Percentiles rank a stretch among this genome's conserved stretches.
Evolutionary conservation across 495 filamentous ascomycete species (phyloP).

Genomic region (Glutinoglossum americanum): DNA sequence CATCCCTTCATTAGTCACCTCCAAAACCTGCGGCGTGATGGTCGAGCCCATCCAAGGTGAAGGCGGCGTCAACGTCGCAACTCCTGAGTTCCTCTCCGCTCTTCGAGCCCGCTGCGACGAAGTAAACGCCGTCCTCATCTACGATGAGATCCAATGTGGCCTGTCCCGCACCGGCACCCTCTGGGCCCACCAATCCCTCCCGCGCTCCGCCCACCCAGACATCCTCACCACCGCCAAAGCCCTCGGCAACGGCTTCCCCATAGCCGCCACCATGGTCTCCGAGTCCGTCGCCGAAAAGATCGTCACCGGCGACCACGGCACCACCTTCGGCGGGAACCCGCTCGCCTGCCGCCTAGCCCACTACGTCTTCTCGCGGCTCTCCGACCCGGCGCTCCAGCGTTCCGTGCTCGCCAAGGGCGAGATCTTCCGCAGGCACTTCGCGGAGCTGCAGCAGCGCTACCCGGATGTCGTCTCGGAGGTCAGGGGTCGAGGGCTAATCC

Average conservation of each 20-base stretch:
- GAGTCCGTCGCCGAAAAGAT: slow-evolving; percentile 61
- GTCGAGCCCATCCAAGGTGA: slow-evolving; percentile 96
- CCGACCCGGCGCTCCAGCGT: slow-evolving; percentile 38
- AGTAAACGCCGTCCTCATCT: slow-evolving; percentile 74
- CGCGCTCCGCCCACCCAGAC: slow-evolving; percentile 55
- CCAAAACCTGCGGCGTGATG: slow-evolving; percentile 82
- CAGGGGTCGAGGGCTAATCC: slow-evolving; percentile 58
- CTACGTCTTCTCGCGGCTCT: slow-evolving; percentile 55
- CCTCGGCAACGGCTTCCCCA: slow-evolving; percentile 86
- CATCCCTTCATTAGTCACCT: slow-evolving; percentile 50
- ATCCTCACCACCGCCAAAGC: slow-evolving; percentile 89
- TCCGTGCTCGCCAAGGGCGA: slow-evolving; percentile 40
- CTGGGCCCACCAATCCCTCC: slow-evolving; percentile 54
- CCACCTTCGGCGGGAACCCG: slow-evolving; percentile 92
- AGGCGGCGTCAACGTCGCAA: slow-evolving; percentile 73
- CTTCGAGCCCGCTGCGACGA: slow-evolving; percentile 63
- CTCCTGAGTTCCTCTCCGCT: slow-evolving; percentile 54
- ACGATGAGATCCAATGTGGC: slow-evolving; percentile 94
- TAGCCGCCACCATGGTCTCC: slow-evolving; percentile 76
- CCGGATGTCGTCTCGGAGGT: slow-evolving; percentile 56
- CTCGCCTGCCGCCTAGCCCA: slow-evolving; percentile 67
- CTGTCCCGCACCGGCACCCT: slow-evolving; percentile 65
- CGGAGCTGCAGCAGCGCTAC: slow-evolving; percentile 37
- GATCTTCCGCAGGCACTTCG: slow-evolving; percentile 42
- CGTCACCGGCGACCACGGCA: slow-evolving; percentile 83